Conservation (phyloP, 129 eudicot species). For the Helianthus tuberosus region DNA sequence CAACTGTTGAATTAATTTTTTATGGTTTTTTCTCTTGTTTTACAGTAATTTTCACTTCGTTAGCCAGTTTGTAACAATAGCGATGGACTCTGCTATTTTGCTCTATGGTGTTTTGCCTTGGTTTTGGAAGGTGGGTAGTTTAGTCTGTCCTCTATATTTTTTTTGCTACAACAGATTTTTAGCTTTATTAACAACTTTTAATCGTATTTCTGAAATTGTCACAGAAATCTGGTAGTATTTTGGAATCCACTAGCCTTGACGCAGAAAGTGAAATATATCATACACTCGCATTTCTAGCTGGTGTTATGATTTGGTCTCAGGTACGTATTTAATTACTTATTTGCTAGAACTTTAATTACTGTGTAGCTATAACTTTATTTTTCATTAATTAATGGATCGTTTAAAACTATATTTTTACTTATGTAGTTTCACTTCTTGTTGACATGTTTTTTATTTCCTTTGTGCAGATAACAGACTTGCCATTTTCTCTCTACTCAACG, state of each 20-base stretch:
- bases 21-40: not conserved
- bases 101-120: slow-evolving; percentile 80
- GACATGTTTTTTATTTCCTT: slow-evolving; percentile 13
- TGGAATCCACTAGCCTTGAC: slow-evolving; percentile 62
- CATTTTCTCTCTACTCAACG: slow-evolving; percentile 95
- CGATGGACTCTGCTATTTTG: slow-evolving; percentile 83
- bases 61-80: slow-evolving; percentile 79
- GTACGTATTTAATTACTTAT: slow-evolving; percentile 29
- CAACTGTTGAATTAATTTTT: not conserved
- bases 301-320: slow-evolving; percentile 98
- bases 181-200: slow-evolving; percentile 11
- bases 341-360: not conserved
- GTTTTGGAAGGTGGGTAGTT: slow-evolving; percentile 89
- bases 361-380: not conserved
- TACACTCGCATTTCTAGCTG: slow-evolving; percentile 93
- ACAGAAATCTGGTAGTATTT: slow-evolving; percentile 73
- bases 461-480: slow-evolving; percentile 91
- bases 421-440: not conserved
- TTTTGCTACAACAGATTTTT: not conserved
- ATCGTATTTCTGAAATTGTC: slow-evolving; percentile 19
- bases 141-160: not conserved
- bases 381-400: not conserved
- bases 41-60: slow-evolving; percentile 85
- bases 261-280: slow-evolving; percentile 85
- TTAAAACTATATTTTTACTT: not conserved